phyloP scores from a whole-genome alignment of 1,139 yeast species.

The Candida sp. region DNA sequence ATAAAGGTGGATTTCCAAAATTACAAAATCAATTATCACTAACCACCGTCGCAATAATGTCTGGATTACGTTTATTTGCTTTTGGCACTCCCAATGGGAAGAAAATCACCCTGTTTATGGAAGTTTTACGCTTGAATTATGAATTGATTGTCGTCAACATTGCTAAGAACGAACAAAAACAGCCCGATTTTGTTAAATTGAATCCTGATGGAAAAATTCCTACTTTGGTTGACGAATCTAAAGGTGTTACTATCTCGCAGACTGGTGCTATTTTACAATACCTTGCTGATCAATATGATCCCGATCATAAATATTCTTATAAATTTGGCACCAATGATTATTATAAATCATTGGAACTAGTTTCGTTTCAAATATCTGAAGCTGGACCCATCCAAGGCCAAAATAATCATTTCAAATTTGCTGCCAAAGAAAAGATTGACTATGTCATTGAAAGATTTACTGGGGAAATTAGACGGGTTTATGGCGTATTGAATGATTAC shows the following conservation, averaged over 20 bases:
- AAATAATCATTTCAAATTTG: background rate
- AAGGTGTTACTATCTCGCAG: constrained; percentile 3
- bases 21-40: too few species aligned
- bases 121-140: constrained; percentile 8
- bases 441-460: background rate
- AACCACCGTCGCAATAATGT: background rate
- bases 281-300: constrained; percentile 5
- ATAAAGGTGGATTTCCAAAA: too few species aligned
- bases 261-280: constrained; percentile 4
- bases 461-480: constrained; percentile 1
- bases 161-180: constrained; percentile 7
- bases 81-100: constrained; percentile 12
- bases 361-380: constrained; percentile 3
- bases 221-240: constrained; percentile 1
- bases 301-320: constrained; percentile 2
- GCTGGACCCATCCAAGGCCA: constrained; percentile 1
- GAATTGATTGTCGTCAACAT: constrained; percentile 7
- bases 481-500: constrained; percentile 1
- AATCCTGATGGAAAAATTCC: constrained; percentile 8
- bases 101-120: constrained; percentile 10
- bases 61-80: constrained; percentile 3
- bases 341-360: constrained; percentile 3
- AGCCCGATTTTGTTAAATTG: constrained; percentile 4
- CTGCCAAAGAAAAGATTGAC: background rate
- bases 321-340: constrained; percentile 1